These are phyloP conservation scores for Colletotrichum liaoningense DNA, from an alignment of 2,329 filamentous ascomycete species.

Conservation along the genomic window DNA sequence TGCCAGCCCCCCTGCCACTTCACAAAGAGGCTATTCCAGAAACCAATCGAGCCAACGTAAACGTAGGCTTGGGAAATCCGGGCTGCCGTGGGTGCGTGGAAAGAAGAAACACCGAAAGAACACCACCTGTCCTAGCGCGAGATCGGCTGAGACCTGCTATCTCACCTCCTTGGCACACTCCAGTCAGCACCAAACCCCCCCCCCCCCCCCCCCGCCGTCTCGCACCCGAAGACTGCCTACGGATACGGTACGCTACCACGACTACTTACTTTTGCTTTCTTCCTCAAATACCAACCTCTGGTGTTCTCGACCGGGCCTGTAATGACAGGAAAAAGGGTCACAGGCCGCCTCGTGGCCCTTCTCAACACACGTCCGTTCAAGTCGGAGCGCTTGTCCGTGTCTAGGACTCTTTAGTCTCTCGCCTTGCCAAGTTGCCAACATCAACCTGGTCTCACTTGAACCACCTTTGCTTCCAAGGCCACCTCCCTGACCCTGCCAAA, in stretches of 20 bases:
- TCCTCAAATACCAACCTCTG: neutral
- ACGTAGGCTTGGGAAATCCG: neutral
- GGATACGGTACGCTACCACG: too few relatives aligned
- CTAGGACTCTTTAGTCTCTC: too few relatives aligned
- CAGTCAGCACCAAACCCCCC: neutral
- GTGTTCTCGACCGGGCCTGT: conserved; percentile 5
- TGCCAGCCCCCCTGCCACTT: neutral
- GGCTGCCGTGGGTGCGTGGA: neutral
- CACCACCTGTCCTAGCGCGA: conserved; percentile 38
- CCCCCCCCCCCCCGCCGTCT: too few relatives aligned
- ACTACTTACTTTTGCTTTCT: neutral
- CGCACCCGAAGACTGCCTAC: too few relatives aligned
- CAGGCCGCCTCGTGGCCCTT: neutral
- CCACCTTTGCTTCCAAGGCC: neutral
- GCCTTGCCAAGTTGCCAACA: neutral
- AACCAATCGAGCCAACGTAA: neutral
- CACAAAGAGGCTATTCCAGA: neutral
- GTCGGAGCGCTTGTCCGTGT: too few relatives aligned
- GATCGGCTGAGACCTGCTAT: conserved; percentile 44
- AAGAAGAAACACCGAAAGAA: conserved; percentile 1
- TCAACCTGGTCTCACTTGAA: neutral
- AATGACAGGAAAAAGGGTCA: neutral
- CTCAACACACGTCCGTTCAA: neutral
- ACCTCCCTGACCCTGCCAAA: neutral
- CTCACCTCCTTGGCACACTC: neutral